Percentiles rank a stretch among this genome's conserved stretches.
Evolutionary conservation across 805 yeast species (phyloP).

Genomic region (Helenozyma rhizophorensis): DNA sequence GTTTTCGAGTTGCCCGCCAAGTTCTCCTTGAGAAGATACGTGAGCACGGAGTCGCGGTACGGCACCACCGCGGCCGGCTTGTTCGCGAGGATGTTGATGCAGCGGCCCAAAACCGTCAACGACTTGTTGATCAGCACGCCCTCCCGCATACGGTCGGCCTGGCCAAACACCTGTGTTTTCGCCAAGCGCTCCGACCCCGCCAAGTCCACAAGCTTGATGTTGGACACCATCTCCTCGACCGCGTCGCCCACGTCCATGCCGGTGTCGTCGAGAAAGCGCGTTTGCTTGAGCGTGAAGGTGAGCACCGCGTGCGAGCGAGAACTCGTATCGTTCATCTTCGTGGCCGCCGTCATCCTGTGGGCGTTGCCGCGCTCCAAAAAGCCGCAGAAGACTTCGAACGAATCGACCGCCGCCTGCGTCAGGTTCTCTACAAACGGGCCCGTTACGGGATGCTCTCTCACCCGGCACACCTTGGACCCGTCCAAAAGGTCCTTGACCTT

Average conservation of each 20-base stretch:
- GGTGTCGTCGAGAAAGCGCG: conserved; percentile 31
- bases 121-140: conserved; percentile 78
- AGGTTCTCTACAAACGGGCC: conserved; percentile 75
- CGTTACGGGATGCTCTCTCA: conserved; percentile 61
- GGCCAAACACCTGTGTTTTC: conserved; percentile 57
- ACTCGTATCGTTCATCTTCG: conserved; percentile 67
- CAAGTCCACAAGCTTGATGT: conserved; percentile 66
- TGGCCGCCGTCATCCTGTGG: conserved; percentile 64
- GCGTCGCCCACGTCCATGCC: conserved; percentile 30
- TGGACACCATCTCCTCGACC: conserved; percentile 50
- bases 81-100: conserved; percentile 36
- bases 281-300: conserved; percentile 58
- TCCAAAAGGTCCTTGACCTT: conserved; percentile 61
- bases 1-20: conserved; percentile 87
- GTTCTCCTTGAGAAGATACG: conserved; percentile 71
- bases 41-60: conserved; percentile 69
- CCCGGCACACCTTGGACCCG: conserved; percentile 32
- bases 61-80: conserved; percentile 44
- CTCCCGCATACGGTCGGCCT: conserved; percentile 56
- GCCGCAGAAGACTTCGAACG: conserved; percentile 45
- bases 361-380: conserved; percentile 49
- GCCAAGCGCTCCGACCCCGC: conserved; percentile 78
- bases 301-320: conserved; percentile 82
- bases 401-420: conserved; percentile 46
- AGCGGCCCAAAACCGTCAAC: conserved; percentile 72